Base-by-base conservation (phyloP, 23 red algal genomes). In the Gracilariopsis chorda region DNA sequence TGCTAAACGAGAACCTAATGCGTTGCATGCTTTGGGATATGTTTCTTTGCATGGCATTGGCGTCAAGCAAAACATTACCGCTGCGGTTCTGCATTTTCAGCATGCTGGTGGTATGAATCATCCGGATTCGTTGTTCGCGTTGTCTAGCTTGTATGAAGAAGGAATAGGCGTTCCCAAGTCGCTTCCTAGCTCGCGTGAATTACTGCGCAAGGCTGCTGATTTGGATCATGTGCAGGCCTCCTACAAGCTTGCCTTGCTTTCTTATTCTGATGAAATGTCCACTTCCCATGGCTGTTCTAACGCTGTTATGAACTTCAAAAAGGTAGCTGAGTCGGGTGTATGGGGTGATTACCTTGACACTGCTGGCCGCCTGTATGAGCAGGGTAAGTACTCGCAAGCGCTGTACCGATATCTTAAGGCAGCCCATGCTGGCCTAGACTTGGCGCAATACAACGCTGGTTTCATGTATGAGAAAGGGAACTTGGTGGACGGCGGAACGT, bases 401-500 rank as follows among this genome's bases (percentile, higher is more conserved):
- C 76, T 98, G 19, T 94, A 78, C 46, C 81, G 86, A 19, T 92
- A 90, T 51, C 51, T 90, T 21, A 81, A 92, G 58, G 95, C 95
- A 20, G 95, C 91, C 13, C 85, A 90, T 83, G 95, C 91, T 21
- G 95, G 95, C 14, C 56, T 98, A 24, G 95, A 94, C 48, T 33
- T 92, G 16, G 95, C 86, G 0, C 95, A 98, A 78, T 98, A 94
- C 73, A 98, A 98, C 69, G 84, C 90, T 29, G 95, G 70, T 24
- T 81, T 94, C 68, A 82, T 98, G 83, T 94, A 84, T 60, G 94
- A 95, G 59, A 76, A 83, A 41, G 68, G 62, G 9, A 78, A 70
- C 73, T 35, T 90, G 28, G 28, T 78, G 4, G 86, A 73, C 19
- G 41, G 86, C 7, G 73, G 73, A 20, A 30, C 1, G 2, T 44